These are phyloP conservation scores for Bertia moriformis DNA, from an alignment of 2,329 filamentous ascomycete species.

Conservation along the genomic window DNA sequence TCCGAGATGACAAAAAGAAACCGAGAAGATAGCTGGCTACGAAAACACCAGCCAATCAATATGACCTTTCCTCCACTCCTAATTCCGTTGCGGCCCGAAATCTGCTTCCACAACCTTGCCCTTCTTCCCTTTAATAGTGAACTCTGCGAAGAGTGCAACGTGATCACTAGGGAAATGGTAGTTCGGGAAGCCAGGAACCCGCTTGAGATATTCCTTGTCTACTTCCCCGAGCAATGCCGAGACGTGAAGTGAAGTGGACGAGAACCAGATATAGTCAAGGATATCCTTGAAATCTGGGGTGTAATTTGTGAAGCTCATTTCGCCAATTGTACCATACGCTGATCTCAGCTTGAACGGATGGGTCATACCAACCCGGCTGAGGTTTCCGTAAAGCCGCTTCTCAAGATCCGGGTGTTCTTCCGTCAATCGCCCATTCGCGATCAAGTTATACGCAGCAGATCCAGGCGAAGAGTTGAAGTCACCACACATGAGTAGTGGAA, in stretches of 20 bases:
- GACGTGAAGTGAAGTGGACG: conserved; percentile 44
- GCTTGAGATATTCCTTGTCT: conserved; percentile 55
- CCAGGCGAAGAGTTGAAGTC: conserved; percentile 54
- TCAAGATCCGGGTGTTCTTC: conserved; percentile 45
- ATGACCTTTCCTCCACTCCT: background rate
- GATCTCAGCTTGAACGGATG: conserved; percentile 58
- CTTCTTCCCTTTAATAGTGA: conserved; percentile 54
- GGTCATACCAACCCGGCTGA: conserved; percentile 48
- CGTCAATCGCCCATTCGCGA: conserved; percentile 41
- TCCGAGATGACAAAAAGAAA: background rate
- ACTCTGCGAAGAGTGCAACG: conserved; percentile 53
- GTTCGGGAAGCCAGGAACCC: conserved; percentile 61
- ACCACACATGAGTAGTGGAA: conserved; percentile 51
- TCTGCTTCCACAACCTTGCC: conserved; percentile 27
- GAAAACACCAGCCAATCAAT: background rate
- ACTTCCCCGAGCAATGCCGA: conserved; percentile 54
- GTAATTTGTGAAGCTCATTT: conserved; percentile 56
- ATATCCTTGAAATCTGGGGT: conserved; percentile 50
- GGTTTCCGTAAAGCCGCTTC: conserved; percentile 48
- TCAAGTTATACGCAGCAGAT: conserved; percentile 51
- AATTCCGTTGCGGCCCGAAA: conserved; percentile 1
- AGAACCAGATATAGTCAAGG: conserved; percentile 53
- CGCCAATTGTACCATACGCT: conserved; percentile 44
- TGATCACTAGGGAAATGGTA: conserved; percentile 66
- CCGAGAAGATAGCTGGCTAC: background rate